Evolutionary conservation across 2,329 filamentous ascomycete species (phyloP).

Genomic region (Apiospora phragmitis): DNA sequence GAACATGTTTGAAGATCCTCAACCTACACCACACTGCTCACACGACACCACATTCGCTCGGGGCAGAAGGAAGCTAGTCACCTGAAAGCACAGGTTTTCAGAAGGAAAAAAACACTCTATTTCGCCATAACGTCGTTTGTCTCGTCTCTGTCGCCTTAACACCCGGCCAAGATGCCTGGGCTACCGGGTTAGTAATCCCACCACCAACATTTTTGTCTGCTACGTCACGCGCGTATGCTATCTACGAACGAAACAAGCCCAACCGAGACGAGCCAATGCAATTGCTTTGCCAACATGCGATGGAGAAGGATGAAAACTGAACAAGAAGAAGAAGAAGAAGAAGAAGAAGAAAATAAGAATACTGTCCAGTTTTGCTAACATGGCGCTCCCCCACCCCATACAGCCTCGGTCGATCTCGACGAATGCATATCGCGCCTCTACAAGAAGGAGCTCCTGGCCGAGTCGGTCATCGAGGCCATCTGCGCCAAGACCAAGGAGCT

Average conservation of each 20-base stretch:
- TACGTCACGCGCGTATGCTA: not conserved
- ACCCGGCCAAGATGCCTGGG: conserved; percentile 51
- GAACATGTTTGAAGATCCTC: conserved; percentile 36
- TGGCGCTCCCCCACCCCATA: not conserved
- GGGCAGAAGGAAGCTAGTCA: conserved; percentile 31
- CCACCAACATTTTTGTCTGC: conserved; percentile 5
- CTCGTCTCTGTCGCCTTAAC: not conserved
- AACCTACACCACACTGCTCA: conserved; percentile 23
- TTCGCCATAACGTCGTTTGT: conserved; percentile 10
- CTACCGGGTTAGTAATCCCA: conserved; percentile 49
- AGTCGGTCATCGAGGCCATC: conserved; percentile 98
- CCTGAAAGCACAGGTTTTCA: conserved; percentile 11
- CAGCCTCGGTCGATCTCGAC: conserved; percentile 95
- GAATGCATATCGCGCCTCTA: conserved; percentile 97
- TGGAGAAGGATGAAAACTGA: not conserved
- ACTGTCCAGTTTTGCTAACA: not conserved
- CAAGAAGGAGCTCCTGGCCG: conserved; percentile 93
- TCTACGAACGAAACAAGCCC: not conserved
- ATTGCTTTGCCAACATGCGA: not conserved
- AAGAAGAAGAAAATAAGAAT: not conserved
- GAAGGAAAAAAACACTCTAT: not conserved
- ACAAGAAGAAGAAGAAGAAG: not conserved
- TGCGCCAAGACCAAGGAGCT: conserved; percentile 99
- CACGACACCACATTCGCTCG: conserved; percentile 32
- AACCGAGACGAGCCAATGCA: not conserved